A percentile compares a stretch with the other conserved stretches of the same genome.
phyloP scores from a whole-genome alignment of 2,329 filamentous ascomycete species.

The Aspergillus sp. region DNA sequence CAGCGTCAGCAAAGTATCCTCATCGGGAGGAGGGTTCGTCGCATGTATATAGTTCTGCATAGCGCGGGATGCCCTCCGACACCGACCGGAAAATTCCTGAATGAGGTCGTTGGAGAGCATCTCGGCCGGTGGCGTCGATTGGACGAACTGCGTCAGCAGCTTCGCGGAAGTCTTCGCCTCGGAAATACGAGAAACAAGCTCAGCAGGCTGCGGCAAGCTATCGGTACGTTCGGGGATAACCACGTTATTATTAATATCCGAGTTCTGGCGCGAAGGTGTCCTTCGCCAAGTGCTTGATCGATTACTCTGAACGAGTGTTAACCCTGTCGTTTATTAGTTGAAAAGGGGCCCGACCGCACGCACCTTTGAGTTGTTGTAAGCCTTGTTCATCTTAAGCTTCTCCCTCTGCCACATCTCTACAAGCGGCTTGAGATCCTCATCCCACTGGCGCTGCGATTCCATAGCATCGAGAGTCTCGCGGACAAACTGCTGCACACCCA shows the following conservation, averaged over 20 bases:
- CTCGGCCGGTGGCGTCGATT: constrained; percentile 76
- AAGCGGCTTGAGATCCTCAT: constrained; percentile 70
- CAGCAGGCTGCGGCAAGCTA: constrained; percentile 64
- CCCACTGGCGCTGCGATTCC: constrained; percentile 68
- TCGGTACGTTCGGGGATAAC: constrained; percentile 43
- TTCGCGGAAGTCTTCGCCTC: constrained; percentile 90
- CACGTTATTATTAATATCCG: constrained; percentile 16
- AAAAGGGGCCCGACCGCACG: background rate
- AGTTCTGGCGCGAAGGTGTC: constrained; percentile 28
- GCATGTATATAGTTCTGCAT: constrained; percentile 84
- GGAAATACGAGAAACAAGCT: constrained; percentile 80
- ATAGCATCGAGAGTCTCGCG: constrained; percentile 83
- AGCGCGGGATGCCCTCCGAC: constrained; percentile 74
- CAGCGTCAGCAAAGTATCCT: constrained; percentile 87
- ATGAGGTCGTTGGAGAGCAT: constrained; percentile 82
- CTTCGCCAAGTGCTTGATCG: constrained; percentile 9
- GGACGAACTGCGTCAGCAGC: constrained; percentile 86
- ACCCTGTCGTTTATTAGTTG: background rate
- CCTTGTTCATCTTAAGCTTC: constrained; percentile 64
- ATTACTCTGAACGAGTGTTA: background rate
- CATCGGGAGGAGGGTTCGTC: constrained; percentile 78
- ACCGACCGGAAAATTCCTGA: constrained; percentile 87
- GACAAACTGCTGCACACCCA: constrained; percentile 78
- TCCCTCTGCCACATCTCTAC: constrained; percentile 88
- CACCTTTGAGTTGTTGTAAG: constrained; percentile 4